phyloP scores from a whole-genome alignment of 352 stramenopile genomes.

The Globisporangium abappressorium region DNA sequence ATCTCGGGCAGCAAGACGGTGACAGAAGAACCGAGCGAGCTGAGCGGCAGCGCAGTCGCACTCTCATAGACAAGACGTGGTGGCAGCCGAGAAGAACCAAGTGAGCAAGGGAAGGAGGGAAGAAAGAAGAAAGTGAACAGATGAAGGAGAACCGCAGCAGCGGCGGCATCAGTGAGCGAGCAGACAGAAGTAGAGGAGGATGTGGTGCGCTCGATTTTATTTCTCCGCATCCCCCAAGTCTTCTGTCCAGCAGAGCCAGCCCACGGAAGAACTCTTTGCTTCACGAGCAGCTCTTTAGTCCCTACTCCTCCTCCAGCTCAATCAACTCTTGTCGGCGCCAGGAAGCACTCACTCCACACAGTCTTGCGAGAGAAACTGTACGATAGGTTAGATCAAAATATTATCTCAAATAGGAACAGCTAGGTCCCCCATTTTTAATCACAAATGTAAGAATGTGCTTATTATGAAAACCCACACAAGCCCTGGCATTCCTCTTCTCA shows the following conservation, averaged over 20 bases:
- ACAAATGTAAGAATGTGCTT: conserved; percentile 10
- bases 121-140: not conserved
- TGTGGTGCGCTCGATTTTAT: conserved; percentile 8
- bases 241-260: not conserved
- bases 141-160: not conserved
- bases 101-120: not conserved
- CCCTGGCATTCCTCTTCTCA: too few species aligned
- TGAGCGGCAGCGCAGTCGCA: conserved; percentile 4
- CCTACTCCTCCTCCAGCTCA: conserved; percentile 9
- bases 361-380: conserved; percentile 43
- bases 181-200: not conserved
- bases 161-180: not conserved
- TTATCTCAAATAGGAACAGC: conserved; percentile 18
- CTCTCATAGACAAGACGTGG: conserved; percentile 1
- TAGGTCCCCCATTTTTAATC: conserved; percentile 11
- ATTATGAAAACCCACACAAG: not conserved
- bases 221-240: not conserved
- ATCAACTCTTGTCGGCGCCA: not conserved
- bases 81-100: not conserved
- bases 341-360: conserved; percentile 21
- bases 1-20: conserved; percentile 61
- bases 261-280: not conserved
- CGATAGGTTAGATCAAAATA: conserved; percentile 50
- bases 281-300: not conserved
- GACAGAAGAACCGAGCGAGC: conserved; percentile 8